These are phyloP conservation scores for Ploettnerulaceae sp. DNA, from an alignment of 2,329 filamentous ascomycete species.

Conservation along the genomic window DNA sequence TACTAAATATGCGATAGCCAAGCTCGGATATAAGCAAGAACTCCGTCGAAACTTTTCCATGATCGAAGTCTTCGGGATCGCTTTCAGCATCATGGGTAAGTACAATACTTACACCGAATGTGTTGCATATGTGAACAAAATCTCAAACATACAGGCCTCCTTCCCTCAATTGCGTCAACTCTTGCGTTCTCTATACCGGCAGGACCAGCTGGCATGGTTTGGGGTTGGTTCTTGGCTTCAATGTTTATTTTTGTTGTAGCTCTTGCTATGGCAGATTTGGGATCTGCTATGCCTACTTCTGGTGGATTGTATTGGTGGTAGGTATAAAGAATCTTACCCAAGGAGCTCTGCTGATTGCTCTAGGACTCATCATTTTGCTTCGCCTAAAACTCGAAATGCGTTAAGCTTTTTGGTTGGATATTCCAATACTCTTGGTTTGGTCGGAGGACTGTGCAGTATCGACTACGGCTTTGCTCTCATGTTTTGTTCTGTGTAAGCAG, in stretches of 20 bases:
- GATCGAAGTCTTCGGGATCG: conserved; percentile 57
- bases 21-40: conserved; percentile 48
- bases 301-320: conserved; percentile 50
- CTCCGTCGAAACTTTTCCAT: conserved; percentile 56
- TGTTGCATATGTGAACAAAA: no score
- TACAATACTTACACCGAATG: no score
- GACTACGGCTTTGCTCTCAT: conserved; percentile 53
- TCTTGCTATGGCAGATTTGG: conserved; percentile 52
- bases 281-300: conserved; percentile 52
- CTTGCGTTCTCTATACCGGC: conserved; percentile 54
- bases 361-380: conserved; percentile 55
- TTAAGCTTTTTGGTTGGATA: conserved; percentile 57
- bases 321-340: neutral
- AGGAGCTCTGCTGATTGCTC: conserved; percentile 20
- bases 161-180: conserved; percentile 57
- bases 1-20: conserved; percentile 14
- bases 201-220: conserved; percentile 57
- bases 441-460: conserved; percentile 58
- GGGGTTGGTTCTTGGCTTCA: conserved; percentile 57
- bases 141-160: no score
- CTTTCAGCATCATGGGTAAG: conserved; percentile 59
- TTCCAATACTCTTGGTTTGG: conserved; percentile 54
- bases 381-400: conserved; percentile 49
- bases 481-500: conserved; percentile 48
- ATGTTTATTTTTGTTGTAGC: conserved; percentile 55